A percentile compares a stretch with the other conserved stretches of the same genome.
phyloP scores from a whole-genome alignment of 768 basidiomycete species.

The Phanerochaete sordida region DNA sequence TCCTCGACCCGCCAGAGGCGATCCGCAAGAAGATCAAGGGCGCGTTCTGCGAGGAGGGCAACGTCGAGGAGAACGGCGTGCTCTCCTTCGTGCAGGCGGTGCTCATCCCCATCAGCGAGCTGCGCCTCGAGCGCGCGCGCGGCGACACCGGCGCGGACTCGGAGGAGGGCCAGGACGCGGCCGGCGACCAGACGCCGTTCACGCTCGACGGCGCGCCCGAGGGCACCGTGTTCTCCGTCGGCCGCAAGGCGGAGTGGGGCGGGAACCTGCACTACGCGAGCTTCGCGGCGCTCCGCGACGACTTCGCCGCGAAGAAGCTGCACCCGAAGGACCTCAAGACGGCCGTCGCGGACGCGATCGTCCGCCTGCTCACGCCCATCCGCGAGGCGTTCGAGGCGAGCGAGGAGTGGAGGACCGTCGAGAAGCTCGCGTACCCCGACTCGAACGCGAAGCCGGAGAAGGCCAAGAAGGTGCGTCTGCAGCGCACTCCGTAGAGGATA shows the following conservation, averaged over 20 bases:
- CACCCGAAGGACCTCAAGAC: slow-evolving; percentile 91
- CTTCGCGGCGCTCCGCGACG: slow-evolving; percentile 64
- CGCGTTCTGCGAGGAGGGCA: slow-evolving; percentile 95
- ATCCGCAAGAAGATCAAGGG: slow-evolving; percentile 87
- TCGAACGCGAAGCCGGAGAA: slow-evolving; percentile 58
- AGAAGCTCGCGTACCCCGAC: slow-evolving; percentile 82
- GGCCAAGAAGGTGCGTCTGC: slow-evolving; percentile 51
- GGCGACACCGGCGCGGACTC: slow-evolving; percentile 41
- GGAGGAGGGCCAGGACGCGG: slow-evolving; percentile 42
- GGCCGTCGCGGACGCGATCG: slow-evolving; percentile 70
- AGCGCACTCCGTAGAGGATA: background rate
- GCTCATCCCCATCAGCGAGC: slow-evolving; percentile 80
- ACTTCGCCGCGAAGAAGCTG: slow-evolving; percentile 71
- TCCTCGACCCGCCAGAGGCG: slow-evolving; percentile 82
- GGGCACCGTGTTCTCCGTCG: slow-evolving; percentile 79
- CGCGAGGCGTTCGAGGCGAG: slow-evolving; percentile 70
- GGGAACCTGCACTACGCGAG: slow-evolving; percentile 72
- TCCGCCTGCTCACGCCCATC: slow-evolving; percentile 75
- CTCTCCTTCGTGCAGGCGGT: slow-evolving; percentile 83
- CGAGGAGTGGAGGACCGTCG: slow-evolving; percentile 77
- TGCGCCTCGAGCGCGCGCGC: slow-evolving; percentile 57
- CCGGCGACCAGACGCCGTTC: slow-evolving; percentile 60
- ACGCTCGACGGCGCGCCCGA: slow-evolving; percentile 65
- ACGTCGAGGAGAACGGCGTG: slow-evolving; percentile 82
- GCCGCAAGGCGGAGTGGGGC: slow-evolving; percentile 76